Conservation (phyloP, 2,329 filamentous ascomycete genomes). For the Diaporthe sp. region DNA sequence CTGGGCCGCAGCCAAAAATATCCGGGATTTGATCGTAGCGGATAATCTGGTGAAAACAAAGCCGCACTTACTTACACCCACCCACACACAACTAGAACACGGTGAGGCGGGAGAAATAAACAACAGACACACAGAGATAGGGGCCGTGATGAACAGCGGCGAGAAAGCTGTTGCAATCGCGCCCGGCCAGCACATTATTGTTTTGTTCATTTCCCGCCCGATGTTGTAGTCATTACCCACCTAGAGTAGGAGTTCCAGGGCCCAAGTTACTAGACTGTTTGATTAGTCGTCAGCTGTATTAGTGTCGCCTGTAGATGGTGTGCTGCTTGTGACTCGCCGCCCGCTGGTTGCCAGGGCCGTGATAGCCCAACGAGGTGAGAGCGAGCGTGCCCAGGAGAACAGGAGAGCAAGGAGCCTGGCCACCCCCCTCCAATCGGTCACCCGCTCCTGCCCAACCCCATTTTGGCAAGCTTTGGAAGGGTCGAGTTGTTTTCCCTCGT, state of each 20-base stretch:
- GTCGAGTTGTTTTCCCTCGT: conserved; percentile 42
- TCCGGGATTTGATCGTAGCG: neutral
- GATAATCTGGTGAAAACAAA: conserved; percentile 14
- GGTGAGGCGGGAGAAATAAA: conserved; percentile 4
- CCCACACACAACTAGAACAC: neutral
- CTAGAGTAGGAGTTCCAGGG: neutral
- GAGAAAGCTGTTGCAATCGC: neutral
- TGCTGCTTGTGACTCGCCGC: conserved; percentile 12
- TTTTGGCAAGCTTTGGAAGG: conserved; percentile 19
- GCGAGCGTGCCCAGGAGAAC: neutral
- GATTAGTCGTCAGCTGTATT: conserved; percentile 15
- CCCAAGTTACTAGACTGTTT: neutral
- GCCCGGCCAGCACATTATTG: conserved; percentile 3
- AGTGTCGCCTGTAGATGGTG: conserved; percentile 7
- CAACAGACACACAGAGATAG: neutral
- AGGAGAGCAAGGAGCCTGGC: conserved; percentile 11
- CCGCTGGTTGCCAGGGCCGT: conserved; percentile 17
- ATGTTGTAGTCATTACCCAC: neutral
- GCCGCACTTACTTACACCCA: conserved; percentile 16
- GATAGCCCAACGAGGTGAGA: conserved; percentile 11
- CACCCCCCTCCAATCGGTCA: neutral
- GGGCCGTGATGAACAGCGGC: neutral
- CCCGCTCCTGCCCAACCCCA: conserved; percentile 6
- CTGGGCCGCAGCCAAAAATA: conserved; percentile 20
- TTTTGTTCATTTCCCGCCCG: neutral